Evolutionary conservation across 1,284 basidiomycete species (phyloP).

Genomic region (Kalmanozyma brasiliensis): DNA sequence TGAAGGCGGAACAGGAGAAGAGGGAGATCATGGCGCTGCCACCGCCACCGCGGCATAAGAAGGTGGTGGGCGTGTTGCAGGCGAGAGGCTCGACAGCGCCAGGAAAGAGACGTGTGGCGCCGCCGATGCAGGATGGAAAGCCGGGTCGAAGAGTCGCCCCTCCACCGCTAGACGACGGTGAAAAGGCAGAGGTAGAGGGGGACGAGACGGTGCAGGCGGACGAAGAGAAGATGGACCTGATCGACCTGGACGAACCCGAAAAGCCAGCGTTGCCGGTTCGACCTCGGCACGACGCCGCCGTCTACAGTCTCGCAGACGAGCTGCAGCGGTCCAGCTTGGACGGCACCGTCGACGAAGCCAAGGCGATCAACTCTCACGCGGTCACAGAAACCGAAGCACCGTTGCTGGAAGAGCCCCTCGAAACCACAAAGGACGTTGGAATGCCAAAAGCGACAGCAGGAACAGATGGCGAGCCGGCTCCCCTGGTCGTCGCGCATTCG

Average conservation of each 20-base stretch:
- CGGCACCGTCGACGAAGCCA: neutral
- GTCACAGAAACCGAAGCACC: no score
- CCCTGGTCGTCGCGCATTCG: neutral
- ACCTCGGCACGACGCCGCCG: neutral
- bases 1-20: slow-evolving; percentile 29
- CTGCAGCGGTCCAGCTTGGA: slow-evolving; percentile 8
- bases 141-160: slow-evolving; percentile 5
- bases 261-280: slow-evolving; percentile 19
- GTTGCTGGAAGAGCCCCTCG: no score
- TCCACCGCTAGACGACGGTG: slow-evolving; percentile 10
- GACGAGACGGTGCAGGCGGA: neutral
- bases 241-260: slow-evolving; percentile 18
- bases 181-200: neutral
- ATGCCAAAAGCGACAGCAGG: no score
- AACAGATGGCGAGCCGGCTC: neutral
- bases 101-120: slow-evolving; percentile 21
- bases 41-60: slow-evolving; percentile 51
- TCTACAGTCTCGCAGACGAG: slow-evolving; percentile 15
- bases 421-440: neutral
- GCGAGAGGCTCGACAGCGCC: slow-evolving; percentile 10
- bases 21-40: slow-evolving; percentile 47
- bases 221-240: slow-evolving; percentile 12
- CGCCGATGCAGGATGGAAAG: neutral
- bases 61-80: slow-evolving; percentile 33
- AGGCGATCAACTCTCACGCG: neutral